Base-by-base conservation (phyloP, 495 filamentous ascomycete species). In the Neurospora discreta region DNA sequence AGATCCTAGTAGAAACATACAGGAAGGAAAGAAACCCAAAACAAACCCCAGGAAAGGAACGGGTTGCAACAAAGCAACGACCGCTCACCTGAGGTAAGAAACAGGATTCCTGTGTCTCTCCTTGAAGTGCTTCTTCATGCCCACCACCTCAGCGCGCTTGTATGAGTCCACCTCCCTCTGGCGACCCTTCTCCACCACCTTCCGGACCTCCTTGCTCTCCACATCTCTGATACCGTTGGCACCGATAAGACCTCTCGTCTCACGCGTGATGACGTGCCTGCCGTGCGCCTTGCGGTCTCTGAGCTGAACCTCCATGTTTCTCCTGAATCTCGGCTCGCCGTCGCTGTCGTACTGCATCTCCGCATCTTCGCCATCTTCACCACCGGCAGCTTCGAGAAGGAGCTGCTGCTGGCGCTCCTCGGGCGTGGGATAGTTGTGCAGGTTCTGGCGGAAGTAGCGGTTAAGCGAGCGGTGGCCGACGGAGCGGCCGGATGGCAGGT, bases 391-490 rank as follows among this genome's bases (percentile, higher is more conserved):
- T 73, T 89, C 86, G 30, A 87, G 84, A 40, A 87, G 87, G 70
- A 85, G 73, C 79, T 83, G 79, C 82, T 87, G 83, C 77, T 86
- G 81, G 60, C 87, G 87, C 78, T 96, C 93, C 18, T 88, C 87
- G 0, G 88, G 80, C 6, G 90, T 87, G 4, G 92, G 92, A 81
- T 96, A 87, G 80, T 85, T 91, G 83, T 92, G 90, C 41, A 98
- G 84, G 81, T 98, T 98, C 83, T 99, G 95, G 68, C 93, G 91
- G 81, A 89, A 99, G 81, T 97, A 98, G 69, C 85, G 87, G 73
- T 91, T 89, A 18, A 97, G 83, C 9, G 92, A 94, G 70, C 95
- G 89, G 79, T 98, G 96, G 52, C 95, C 95, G 42, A 93, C 94
- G n/a, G 90, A 90, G 71, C 90, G 88, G 40, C 95, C 95, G 20